phyloP scores from a whole-genome alignment of 2,329 filamentous ascomycete species.

The Epicoccum nigrum region DNA sequence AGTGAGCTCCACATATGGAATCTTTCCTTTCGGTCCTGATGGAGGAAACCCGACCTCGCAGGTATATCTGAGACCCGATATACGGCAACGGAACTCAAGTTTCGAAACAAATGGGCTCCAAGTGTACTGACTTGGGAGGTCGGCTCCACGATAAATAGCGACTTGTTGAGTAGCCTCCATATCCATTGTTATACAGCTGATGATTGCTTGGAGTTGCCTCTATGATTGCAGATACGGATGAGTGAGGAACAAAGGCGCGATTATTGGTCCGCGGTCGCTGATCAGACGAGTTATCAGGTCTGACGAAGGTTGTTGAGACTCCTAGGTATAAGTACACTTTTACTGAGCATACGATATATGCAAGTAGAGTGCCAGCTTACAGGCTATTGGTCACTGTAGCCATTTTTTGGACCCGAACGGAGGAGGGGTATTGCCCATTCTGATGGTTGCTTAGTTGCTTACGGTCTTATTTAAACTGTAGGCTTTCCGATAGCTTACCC shows the following conservation, averaged over 20 bases:
- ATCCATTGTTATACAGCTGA: not conserved
- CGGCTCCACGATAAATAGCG: constrained; percentile 60
- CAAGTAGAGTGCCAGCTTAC: not conserved
- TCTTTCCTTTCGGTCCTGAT: constrained; percentile 62
- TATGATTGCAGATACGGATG: not conserved
- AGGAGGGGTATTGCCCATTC: constrained; percentile 3
- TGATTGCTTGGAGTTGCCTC: not conserved
- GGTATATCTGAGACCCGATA: constrained; percentile 57
- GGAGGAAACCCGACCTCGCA: constrained; percentile 53
- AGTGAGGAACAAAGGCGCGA: not conserved
- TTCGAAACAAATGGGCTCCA: constrained; percentile 70
- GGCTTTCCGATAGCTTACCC: constrained; percentile 10
- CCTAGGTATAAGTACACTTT: constrained; percentile 9
- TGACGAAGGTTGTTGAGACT: not conserved
- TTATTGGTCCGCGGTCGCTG: not conserved
- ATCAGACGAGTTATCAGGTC: not conserved
- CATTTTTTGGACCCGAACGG: constrained; percentile 5
- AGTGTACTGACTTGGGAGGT: constrained; percentile 51
- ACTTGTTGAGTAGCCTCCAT: constrained; percentile 18
- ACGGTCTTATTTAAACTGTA: not conserved
- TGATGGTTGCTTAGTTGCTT: constrained; percentile 4
- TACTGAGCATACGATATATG: not conserved
- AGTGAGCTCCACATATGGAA: constrained; percentile 60
- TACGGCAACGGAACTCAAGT: constrained; percentile 66
- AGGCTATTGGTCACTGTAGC: not conserved